phyloP scores from a whole-genome alignment of 1,139 yeast species.

The Geotrichum klebahnii region DNA sequence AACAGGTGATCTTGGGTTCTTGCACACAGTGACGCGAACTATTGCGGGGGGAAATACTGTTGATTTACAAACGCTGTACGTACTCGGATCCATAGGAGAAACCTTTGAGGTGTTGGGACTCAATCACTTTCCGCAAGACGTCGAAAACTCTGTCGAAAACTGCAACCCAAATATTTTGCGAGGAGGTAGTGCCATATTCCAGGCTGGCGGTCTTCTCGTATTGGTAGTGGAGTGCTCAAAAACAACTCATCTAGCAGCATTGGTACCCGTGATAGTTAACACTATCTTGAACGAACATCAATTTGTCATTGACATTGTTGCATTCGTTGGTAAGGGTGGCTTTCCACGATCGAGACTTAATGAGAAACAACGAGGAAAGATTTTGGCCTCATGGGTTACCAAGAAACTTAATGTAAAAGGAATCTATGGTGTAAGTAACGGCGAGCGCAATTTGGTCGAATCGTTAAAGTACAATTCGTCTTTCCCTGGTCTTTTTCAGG shows the following conservation, averaged over 20 bases:
- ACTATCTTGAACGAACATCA: slow-evolving; percentile 79
- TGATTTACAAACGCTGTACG: slow-evolving; percentile 76
- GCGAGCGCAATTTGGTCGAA: slow-evolving; percentile 30
- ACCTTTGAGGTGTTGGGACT: slow-evolving; percentile 90
- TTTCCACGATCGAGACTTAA: slow-evolving; percentile 70
- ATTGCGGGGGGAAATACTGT: slow-evolving; percentile 43
- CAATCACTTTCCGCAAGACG: slow-evolving; percentile 83
- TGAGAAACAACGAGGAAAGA: slow-evolving; percentile 68
- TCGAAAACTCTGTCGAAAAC: slow-evolving; percentile 70
- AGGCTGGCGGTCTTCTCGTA: slow-evolving; percentile 78
- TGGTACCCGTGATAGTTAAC: slow-evolving; percentile 80
- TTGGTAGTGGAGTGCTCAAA: slow-evolving; percentile 68
- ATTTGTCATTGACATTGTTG: slow-evolving; percentile 77
- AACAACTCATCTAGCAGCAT: slow-evolving; percentile 49
- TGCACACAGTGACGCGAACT: slow-evolving; percentile 60
- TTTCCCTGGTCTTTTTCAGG: neutral
- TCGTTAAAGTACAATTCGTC: slow-evolving; percentile 22
- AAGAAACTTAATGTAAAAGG: slow-evolving; percentile 42
- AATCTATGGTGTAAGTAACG: slow-evolving; percentile 39
- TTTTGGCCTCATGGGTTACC: slow-evolving; percentile 53
- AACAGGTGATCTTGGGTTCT: slow-evolving; percentile 91
- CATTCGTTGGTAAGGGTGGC: slow-evolving; percentile 63
- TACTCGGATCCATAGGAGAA: slow-evolving; percentile 78
- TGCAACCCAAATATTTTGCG: slow-evolving; percentile 56
- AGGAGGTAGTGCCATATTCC: slow-evolving; percentile 65